Base-by-base conservation (phyloP, 345 rosid genomes). In the Conringia planisiliqua region DNA sequence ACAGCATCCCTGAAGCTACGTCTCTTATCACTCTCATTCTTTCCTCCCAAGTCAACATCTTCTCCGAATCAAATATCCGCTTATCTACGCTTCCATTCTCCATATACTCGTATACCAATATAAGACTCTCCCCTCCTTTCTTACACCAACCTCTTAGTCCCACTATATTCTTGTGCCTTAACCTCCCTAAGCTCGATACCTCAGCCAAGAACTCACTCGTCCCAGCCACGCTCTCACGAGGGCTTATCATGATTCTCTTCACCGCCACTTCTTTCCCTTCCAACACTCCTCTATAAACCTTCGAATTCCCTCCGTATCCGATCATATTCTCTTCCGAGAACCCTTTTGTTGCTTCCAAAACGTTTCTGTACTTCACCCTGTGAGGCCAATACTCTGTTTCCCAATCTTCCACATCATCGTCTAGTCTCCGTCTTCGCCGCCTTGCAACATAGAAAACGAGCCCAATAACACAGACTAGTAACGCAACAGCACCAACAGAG, bases 321-420 rank as follows among this genome's bases (percentile, higher is more conserved):
- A 89, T 85, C 52, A 86, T 82, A 18, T 84, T 86, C 72, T 84
- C 84, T 12, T 90, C 92, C 0, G 80, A 68, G 40, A 90, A 86
- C 12, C 85, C 84, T 11, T 75, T 78, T 3, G 93, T 88, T 16
- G 90, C 87, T 7, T 84, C 80, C 44, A 83, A 79, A 5, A 89
- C 80, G 60, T 85, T 82, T 68, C 73, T 81, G 56, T 85, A 85
- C 8, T 80, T 50, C 7, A 89, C 82, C 74, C 87, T 56, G 20
- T 93, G 90, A 0, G 97, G 96, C 97, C 98, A 90, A 69, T 89
- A 93, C 80, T 93, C 96, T 73, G 85, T 82, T 66, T 93, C 98
- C 93, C 97, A 93, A 1, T 84, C 89, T 66, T 93, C 97, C 78
- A 86, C 83, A 11, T 77, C 89, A 4, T 79, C 92, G 72, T 68